Evolutionary conservation across 345 rosid genomes (phyloP).

Genomic region (Sonneratia caseolaris): DNA sequence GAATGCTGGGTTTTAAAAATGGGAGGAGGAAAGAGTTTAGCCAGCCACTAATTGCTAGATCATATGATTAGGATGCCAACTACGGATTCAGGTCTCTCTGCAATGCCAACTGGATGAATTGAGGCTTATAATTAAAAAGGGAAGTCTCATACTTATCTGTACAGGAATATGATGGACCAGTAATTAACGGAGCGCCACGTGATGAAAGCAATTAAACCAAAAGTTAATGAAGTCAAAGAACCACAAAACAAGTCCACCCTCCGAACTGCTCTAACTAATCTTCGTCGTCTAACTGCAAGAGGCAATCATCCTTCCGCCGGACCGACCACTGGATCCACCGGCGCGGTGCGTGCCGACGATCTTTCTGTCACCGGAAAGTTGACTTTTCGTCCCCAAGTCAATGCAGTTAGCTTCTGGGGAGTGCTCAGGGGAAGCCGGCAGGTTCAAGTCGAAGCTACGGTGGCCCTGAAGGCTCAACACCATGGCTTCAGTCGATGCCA

Average conservation of each 20-base stretch:
- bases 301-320: not conserved
- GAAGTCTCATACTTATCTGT: not conserved
- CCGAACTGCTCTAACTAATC: not conserved
- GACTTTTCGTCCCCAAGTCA: constrained; percentile 1
- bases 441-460: constrained; percentile 52
- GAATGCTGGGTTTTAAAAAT: not conserved
- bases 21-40: not conserved
- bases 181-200: not conserved
- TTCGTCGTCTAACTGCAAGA: not conserved
- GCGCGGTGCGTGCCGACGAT: not conserved
- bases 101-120: too few species aligned
- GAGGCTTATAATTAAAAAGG: not conserved
- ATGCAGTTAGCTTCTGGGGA: not conserved
- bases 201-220: not conserved
- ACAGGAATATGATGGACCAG: not conserved
- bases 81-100: not conserved
- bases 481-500: constrained; percentile 12
- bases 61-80: not conserved
- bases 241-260: not conserved
- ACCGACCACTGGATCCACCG: not conserved
- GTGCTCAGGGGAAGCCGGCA: constrained; percentile 38
- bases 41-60: not conserved
- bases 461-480: constrained; percentile 16
- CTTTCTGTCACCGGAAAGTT: not conserved
- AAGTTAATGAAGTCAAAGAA: not conserved